Base-by-base conservation (phyloP, 768 basidiomycete genomes). In the Chalciporus pseudorubinellus region DNA sequence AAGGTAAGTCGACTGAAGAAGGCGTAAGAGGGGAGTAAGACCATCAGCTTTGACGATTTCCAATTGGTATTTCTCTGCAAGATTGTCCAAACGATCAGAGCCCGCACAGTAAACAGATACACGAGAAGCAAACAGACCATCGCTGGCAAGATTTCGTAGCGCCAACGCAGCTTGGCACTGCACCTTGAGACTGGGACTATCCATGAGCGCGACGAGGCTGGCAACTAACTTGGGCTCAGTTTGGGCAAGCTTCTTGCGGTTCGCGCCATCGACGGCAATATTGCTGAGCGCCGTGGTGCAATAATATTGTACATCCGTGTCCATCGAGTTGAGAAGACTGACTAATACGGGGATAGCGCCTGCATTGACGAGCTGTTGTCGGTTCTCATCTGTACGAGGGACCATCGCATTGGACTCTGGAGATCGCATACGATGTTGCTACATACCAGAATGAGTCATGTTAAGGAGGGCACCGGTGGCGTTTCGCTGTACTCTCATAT, bases 231-330 rank as follows among this genome's bases (percentile, higher is more conserved):
- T 97, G 10, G 95, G 94, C 70, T 99, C 97, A 57, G 83, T 90
- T 64, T 89, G 83, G 2, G 95, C 92, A 22, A 99, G 78, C 70
- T 95, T 95, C 79, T 94, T 95, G 59, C 97, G 79, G 71, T 98
- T 99, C 69, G 54, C 60, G 84, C 92, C 89, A 72, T 99, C 97
- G 7, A 99, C 97, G 29, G 97, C 97, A 58, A 99, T 99, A 65
- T 99, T 99, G 68, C 91, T 94, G 61, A 99, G 72, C 6, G 97
- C 97, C 12, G 97, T 99, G 6, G 97, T 99, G 72, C 97, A 99
- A 68, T 99, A 99, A 65, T 99, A 99, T 69, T 99, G 97, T 2
- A 99, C 97, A 65, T 99, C 97, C n/a, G 97, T 99, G 68, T 99
- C 97, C 43, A 89, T 84, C 6, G 92, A 94, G 66, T 95, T 97